Evolutionary conservation across 2,329 filamentous ascomycete genomes (phyloP).

Genomic region (Fusarium ambrosium): DNA sequence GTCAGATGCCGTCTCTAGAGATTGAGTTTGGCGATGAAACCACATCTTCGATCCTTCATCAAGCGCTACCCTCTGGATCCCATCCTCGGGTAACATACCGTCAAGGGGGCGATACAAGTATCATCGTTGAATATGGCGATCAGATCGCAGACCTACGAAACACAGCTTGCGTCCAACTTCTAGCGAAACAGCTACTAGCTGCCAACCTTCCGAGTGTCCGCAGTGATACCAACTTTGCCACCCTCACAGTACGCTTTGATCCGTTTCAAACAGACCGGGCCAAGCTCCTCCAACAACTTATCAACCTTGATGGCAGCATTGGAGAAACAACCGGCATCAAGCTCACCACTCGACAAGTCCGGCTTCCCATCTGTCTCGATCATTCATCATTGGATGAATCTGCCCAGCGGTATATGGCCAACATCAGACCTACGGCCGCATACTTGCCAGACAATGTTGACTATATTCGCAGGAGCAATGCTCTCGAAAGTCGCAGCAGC

Average conservation of each 20-base stretch:
- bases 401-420: constrained; percentile 17
- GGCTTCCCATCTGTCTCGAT: constrained; percentile 50
- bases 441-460: constrained; percentile 1
- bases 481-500: constrained; percentile 40
- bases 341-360: constrained; percentile 43
- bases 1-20: background rate
- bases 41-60: background rate
- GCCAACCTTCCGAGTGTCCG: constrained; percentile 15
- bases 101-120: background rate
- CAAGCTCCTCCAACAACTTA: background rate
- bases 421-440: background rate
- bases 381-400: constrained; percentile 53
- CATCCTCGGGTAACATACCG: background rate
- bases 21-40: background rate
- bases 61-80: background rate
- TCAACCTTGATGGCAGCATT: background rate
- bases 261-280: constrained; percentile 13
- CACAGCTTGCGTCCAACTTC: background rate
- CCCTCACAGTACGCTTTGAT: constrained; percentile 39
- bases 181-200: background rate
- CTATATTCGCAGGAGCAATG: background rate
- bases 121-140: background rate
- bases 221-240: constrained; percentile 35
- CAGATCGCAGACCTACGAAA: background rate
- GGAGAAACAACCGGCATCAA: constrained; percentile 27